phyloP scores from a whole-genome alignment of 768 basidiomycete species.

The Mycena filopes region DNA sequence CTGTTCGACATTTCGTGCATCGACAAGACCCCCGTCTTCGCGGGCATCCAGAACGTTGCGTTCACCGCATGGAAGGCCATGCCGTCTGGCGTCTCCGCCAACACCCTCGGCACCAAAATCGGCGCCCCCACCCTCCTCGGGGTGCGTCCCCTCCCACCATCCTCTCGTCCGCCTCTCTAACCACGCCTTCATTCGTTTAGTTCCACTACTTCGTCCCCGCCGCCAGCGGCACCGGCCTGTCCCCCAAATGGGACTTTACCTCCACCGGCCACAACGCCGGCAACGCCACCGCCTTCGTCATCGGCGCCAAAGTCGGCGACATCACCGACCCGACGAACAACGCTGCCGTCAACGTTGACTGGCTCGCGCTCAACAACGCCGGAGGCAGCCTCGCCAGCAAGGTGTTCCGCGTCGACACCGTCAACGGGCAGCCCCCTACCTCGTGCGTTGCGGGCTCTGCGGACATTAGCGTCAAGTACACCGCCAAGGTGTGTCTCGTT shows the following conservation, averaged over 20 bases:
- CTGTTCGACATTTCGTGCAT: constrained; percentile 57
- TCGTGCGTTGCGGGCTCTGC: constrained; percentile 34
- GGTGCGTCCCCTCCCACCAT: neutral
- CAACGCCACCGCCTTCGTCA: constrained; percentile 26
- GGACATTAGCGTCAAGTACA: constrained; percentile 31
- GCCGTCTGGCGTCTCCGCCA: constrained; percentile 23
- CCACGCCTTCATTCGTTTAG: too few relatives aligned
- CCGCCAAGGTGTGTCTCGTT: too few relatives aligned
- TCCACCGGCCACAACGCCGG: constrained; percentile 35
- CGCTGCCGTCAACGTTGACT: constrained; percentile 47
- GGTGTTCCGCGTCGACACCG: constrained; percentile 50
- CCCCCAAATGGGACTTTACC: constrained; percentile 55
- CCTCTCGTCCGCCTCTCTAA: neutral
- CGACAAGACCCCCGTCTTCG: constrained; percentile 38
- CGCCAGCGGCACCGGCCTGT: constrained; percentile 42
- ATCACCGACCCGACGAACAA: constrained; percentile 40
- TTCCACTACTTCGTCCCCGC: constrained; percentile 56
- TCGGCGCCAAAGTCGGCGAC: constrained; percentile 39
- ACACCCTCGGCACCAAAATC: constrained; percentile 19
- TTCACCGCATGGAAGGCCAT: constrained; percentile 35
- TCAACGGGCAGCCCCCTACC: constrained; percentile 46
- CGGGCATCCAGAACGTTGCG: constrained; percentile 27
- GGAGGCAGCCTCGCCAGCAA: constrained; percentile 49
- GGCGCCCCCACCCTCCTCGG: constrained; percentile 23
- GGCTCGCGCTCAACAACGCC: constrained; percentile 49